A percentile compares a stretch with the other conserved stretches of the same genome.
These are phyloP conservation scores for Penicillium hesseltinei DNA, from an alignment of 2,329 filamentous ascomycete genomes.

Conservation along the genomic window DNA sequence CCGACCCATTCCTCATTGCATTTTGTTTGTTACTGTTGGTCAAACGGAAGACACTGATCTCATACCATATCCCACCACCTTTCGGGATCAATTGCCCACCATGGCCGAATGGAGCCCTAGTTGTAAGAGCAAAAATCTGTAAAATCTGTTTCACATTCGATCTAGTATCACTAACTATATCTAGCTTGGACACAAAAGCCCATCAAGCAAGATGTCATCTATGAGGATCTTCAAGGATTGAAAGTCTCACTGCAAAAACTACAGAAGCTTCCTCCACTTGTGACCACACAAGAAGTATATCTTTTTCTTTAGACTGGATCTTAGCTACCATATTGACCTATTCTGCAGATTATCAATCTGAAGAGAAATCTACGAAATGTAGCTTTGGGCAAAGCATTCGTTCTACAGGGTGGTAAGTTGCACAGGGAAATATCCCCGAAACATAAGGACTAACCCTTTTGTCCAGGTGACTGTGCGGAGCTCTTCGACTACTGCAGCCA, in stretches of 20 bases:
- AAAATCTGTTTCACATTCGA: background rate
- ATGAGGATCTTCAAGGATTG: slow-evolving; percentile 44
- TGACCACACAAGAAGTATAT: slow-evolving; percentile 46
- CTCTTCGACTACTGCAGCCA: slow-evolving; percentile 95
- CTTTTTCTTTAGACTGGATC: background rate
- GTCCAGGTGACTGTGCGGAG: slow-evolving; percentile 76
- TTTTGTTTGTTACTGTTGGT: background rate
- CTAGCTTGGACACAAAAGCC: slow-evolving; percentile 46
- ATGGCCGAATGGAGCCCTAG: slow-evolving; percentile 34
- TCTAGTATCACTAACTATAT: background rate
- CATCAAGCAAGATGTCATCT: slow-evolving; percentile 48
- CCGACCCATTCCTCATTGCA: background rate
- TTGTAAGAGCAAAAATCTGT: slow-evolving; percentile 20
- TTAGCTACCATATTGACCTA: slow-evolving; percentile 2
- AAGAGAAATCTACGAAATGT: slow-evolving; percentile 79
- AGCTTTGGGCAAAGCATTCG: slow-evolving; percentile 83
- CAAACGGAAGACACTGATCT: background rate
- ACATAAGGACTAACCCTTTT: background rate
- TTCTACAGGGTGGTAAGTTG: slow-evolving; percentile 76
- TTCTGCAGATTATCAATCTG: slow-evolving; percentile 66
- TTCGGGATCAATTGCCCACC: background rate
- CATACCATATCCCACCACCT: background rate
- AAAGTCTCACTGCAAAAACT: slow-evolving; percentile 43
- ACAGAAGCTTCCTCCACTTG: slow-evolving; percentile 47
- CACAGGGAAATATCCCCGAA: background rate